Base-by-base conservation (phyloP, 2,329 filamentous ascomycete genomes). In the Colletotrichum tabaci region DNA sequence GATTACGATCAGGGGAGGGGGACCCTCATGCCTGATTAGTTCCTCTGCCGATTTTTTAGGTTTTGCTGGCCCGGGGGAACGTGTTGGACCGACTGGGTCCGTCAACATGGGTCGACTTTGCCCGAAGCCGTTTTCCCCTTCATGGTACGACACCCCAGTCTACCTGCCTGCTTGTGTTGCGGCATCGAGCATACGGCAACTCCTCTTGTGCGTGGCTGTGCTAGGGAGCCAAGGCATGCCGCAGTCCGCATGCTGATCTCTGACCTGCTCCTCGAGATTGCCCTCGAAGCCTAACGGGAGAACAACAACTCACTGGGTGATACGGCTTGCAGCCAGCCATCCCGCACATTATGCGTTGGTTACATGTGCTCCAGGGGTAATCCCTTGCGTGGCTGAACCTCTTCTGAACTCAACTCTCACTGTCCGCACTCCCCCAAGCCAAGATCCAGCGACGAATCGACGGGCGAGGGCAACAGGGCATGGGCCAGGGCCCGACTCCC, bases 341-440 rank as follows among this genome's bases (percentile, higher is more conserved):
- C 16, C 21, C 35, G 35, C 50, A 12, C 50, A 57, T 67, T 38
- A 57, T 71, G 68, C 64, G 46, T 67, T 21, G 58, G 68, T 58
- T 62, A 58, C 57, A 53, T 47, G 50, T 67, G 46, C 44, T 50
- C 64, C 64, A 67, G 68, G 67, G 68, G 64, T 62, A 13, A 40
- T 44, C 64, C 67, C 50, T 44, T 52, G 44, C 44, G 57, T 67
- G 68, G 58, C 68, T 67, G 57, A 38, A 71, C 35, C 46, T 63
- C 44, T 67, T 52, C 63, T 42, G 46, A 53, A 58, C 40, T 35
- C 16, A 53, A 5, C 44, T 40, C 26, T 60, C 18, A 57, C 38
- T 67, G 68, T 30, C 57, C 68, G 57, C 68, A 71, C 68, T 62
- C 68, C 68, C 68, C 68, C 68, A 63, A 67, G 44, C 57, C 46